Conservation (phyloP, 2,329 filamentous ascomycete genomes). For the Endoconidiophora laricicola region DNA sequence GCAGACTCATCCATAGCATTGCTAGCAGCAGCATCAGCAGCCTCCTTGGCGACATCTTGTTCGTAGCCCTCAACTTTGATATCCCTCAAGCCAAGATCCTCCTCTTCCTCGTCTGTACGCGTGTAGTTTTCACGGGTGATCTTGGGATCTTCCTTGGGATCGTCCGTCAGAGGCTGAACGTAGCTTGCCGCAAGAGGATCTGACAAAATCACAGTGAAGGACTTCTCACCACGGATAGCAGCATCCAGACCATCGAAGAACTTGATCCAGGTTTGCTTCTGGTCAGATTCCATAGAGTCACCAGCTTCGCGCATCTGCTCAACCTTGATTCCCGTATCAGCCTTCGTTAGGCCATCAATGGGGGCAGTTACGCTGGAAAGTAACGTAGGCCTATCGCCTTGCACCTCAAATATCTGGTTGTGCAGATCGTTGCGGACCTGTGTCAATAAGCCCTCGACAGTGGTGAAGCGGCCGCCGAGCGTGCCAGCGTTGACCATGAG, state of each 20-base stretch:
- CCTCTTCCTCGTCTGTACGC: constrained; percentile 80
- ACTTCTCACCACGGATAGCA: constrained; percentile 63
- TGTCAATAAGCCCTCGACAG: constrained; percentile 81
- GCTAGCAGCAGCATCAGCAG: constrained; percentile 16
- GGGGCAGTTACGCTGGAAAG: constrained; percentile 2
- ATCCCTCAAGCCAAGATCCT: constrained; percentile 76
- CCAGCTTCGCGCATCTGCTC: constrained; percentile 38
- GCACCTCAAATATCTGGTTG: constrained; percentile 68
- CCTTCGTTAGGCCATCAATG: background rate
- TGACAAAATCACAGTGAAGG: constrained; percentile 68
- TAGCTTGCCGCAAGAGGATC: constrained; percentile 89
- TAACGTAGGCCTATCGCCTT: constrained; percentile 16
- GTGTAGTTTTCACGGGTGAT: constrained; percentile 70
- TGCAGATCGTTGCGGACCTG: constrained; percentile 84
- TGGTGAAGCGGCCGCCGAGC: constrained; percentile 89
- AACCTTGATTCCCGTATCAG: constrained; percentile 35
- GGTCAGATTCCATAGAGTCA: constrained; percentile 54
- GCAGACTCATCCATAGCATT: constrained; percentile 9
- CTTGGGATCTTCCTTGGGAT: constrained; percentile 53
- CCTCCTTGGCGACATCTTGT: constrained; percentile 33
- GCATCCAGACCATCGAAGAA: constrained; percentile 67
- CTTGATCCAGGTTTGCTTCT: constrained; percentile 55
- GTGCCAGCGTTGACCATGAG: constrained; percentile 85
- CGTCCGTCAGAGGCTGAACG: constrained; percentile 75
- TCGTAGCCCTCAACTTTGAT: constrained; percentile 81